Evolutionary conservation across 2,329 filamentous ascomycete genomes (phyloP).

Genomic region (Thelonectria rubi): DNA sequence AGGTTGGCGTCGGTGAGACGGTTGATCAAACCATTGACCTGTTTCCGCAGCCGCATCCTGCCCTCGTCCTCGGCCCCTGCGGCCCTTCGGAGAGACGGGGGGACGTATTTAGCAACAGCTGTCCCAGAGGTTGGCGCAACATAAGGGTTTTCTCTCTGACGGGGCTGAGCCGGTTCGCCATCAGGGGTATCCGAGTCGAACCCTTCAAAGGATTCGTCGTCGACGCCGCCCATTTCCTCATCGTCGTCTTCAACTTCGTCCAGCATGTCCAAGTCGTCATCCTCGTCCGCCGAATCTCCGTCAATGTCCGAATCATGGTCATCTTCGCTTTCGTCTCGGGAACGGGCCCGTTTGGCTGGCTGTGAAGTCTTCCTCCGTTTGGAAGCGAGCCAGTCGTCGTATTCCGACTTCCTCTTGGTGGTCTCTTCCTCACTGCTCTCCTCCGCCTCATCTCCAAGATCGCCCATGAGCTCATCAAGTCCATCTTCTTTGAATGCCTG

Average conservation of each 20-base stretch:
- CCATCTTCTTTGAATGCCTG: conserved; percentile 84
- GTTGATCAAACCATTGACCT: conserved; percentile 90
- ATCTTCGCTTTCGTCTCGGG: conserved; percentile 39
- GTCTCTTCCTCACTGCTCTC: conserved; percentile 62
- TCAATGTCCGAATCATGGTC: conserved; percentile 39
- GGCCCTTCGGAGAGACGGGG: conserved; percentile 79
- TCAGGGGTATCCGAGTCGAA: conserved; percentile 49
- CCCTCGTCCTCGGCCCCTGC: conserved; percentile 72
- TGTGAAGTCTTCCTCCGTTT: conserved; percentile 61
- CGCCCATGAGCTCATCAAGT: conserved; percentile 79
- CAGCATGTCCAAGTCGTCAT: conserved; percentile 40
- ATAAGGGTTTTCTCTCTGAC: conserved; percentile 85
- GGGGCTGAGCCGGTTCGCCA: conserved; percentile 51
- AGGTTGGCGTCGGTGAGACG: conserved; percentile 92
- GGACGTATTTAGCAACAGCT: conserved; percentile 79
- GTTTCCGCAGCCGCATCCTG: conserved; percentile 75
- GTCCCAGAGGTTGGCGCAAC: conserved; percentile 70
- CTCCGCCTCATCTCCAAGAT: conserved; percentile 56
- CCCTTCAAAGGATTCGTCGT: conserved; percentile 50
- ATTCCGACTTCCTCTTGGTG: conserved; percentile 68
- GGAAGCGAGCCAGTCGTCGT: conserved; percentile 67
- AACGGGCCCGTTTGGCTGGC: conserved; percentile 16
- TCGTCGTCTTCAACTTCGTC: conserved; percentile 39
- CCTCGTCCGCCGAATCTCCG: conserved; percentile 31
- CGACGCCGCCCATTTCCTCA: conserved; percentile 43